Conservation (phyloP, 345 rosid species). For the Clarkia xantiana region DNA sequence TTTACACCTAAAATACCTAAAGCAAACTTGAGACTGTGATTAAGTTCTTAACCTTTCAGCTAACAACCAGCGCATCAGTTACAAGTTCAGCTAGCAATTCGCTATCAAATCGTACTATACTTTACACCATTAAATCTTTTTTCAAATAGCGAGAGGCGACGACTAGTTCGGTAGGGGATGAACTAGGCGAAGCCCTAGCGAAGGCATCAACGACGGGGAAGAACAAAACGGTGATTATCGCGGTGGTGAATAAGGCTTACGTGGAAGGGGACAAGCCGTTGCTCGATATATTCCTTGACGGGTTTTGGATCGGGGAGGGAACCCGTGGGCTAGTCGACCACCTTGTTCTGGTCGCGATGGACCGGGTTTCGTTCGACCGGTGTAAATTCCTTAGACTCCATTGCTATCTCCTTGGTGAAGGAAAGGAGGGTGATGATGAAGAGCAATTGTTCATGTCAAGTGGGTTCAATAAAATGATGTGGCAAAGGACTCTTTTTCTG, state of each 20-base stretch:
- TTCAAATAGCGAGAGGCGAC: background rate
- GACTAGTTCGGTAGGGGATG: slow-evolving; percentile 6
- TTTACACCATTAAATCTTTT: no score
- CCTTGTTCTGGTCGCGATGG: slow-evolving; percentile 18
- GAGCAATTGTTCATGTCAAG: slow-evolving; percentile 60
- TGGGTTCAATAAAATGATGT: slow-evolving; percentile 73
- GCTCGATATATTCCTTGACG: slow-evolving; percentile 21
- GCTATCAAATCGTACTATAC: no score
- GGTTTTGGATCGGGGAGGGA: slow-evolving; percentile 25
- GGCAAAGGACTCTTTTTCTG: slow-evolving; percentile 57
- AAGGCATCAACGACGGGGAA: slow-evolving; percentile 1
- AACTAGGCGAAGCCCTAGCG: slow-evolving; percentile 7
- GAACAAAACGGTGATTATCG: slow-evolving; percentile 23
- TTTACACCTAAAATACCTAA: no score
- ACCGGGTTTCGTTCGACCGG: slow-evolving; percentile 19
- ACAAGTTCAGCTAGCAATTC: no score
- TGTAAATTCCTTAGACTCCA: slow-evolving; percentile 36
- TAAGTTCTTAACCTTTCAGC: no score
- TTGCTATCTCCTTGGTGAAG: slow-evolving; percentile 43
- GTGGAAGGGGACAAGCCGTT: slow-evolving; percentile 22
- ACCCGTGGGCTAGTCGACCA: slow-evolving; percentile 14
- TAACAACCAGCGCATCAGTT: no score
- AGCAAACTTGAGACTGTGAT: no score
- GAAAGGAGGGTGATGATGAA: slow-evolving; percentile 21
- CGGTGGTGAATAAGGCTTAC: slow-evolving; percentile 25